Evolutionary conservation across 2,329 filamentous ascomycete species (phyloP), one percentile per base, ranked within the genome.

Genomic region (Pezicula neosporulosa): DNA sequence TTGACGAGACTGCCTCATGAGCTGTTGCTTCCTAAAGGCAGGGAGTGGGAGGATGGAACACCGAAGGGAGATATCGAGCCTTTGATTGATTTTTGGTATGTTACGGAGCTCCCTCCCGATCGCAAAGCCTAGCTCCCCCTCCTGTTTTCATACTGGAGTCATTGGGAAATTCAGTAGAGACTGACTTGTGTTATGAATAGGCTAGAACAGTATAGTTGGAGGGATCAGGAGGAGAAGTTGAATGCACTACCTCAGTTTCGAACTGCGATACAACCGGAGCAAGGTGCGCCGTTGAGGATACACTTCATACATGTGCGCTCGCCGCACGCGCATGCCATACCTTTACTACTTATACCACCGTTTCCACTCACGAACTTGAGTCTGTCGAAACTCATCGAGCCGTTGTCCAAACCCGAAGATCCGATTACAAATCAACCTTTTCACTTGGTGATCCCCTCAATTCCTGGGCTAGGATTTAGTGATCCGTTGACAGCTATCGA

Each of bases 391-490:
- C 70, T 86, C 50, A 70, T 85, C 48, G 69, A 76, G 28, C 70
- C 72, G 4, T 70, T 87, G 41, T 78, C 77, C 3, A 70, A 81
- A 19, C 81, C 82, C 2, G 68, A 77, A 9, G 71, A 75, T 66
- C 64, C 68, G 58, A 60, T 65, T 49, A 59, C 61, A 4, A 52
- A 39, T 16, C 77, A 80, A 53, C 74, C 82, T 1, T 89, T 88
- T 60, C 81, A 88, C 60, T 63, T 88, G n/a, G 76, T 89, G 18
- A 79, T 81, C 18, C 85, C 85, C 1, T 82, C 81, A 41, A 74
- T 88, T 18, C 84, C 85, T 0, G 85, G 84, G 0, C 71, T 86
- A 43, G 85, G 83, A 15, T 89, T 88, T 61, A 86, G 83, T 64
- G 83, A 87, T 64, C 72, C 82, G 2, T 72, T 85, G 37, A 71